Percentiles rank a stretch among this genome's conserved stretches.
phyloP scores from a whole-genome alignment of 164 flowering plant genomes.

The Vitis riparia region DNA sequence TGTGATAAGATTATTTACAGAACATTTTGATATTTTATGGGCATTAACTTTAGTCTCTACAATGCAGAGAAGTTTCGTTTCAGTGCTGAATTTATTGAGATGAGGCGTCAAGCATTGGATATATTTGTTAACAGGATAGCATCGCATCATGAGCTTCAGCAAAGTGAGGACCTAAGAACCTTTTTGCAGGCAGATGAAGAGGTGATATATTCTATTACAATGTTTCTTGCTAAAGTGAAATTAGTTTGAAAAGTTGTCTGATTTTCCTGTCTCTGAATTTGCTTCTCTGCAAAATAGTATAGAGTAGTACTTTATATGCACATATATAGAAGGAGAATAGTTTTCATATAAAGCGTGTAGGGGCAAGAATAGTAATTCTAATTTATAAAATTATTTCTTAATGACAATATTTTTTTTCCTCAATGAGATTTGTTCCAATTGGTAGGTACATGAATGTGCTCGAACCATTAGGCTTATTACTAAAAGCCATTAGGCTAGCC shows the following conservation, averaged over 20 bases:
- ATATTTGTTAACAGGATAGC: conserved; percentile 85
- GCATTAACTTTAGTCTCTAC: conserved; percentile 18
- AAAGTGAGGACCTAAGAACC: conserved; percentile 86
- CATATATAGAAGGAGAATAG: too few relatives aligned
- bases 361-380: too few relatives aligned
- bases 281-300: background rate
- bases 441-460: too few relatives aligned
- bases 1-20: background rate
- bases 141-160: conserved; percentile 81
- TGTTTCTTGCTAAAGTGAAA: background rate
- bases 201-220: conserved; percentile 33
- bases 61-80: conserved; percentile 92
- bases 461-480: too few relatives aligned
- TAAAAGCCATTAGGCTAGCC: too few relatives aligned
- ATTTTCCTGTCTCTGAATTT: background rate
- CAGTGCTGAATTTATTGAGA: conserved; percentile 96
- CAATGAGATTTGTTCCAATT: too few relatives aligned
- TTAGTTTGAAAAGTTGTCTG: too few relatives aligned
- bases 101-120: conserved; percentile 92
- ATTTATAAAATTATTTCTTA: too few relatives aligned
- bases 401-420: too few relatives aligned
- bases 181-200: conserved; percentile 95
- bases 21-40: background rate
- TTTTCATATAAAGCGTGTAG: too few relatives aligned
- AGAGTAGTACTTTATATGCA: too few relatives aligned